These are phyloP conservation scores for Ensete glaucum DNA, from an alignment of 176 grass and related monocot genomes.

Conservation along the genomic window DNA sequence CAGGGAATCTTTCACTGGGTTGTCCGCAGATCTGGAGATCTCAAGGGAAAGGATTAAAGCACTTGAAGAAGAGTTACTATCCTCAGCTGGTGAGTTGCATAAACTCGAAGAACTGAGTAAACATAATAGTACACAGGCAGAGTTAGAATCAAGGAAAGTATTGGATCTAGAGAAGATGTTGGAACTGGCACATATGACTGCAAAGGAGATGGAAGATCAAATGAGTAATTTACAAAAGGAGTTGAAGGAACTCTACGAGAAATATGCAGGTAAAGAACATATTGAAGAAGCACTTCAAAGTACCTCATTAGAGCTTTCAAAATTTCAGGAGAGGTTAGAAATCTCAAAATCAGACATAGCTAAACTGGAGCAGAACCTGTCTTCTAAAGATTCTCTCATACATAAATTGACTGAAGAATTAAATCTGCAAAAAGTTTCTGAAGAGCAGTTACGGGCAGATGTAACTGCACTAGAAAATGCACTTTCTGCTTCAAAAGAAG, in stretches of 20 bases:
- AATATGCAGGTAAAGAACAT: slow-evolving; percentile 38
- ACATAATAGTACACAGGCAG: slow-evolving; percentile 55
- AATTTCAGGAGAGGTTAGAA: slow-evolving; percentile 48
- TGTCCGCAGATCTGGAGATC: slow-evolving; percentile 48
- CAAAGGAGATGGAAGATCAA: slow-evolving; percentile 66
- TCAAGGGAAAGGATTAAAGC: slow-evolving; percentile 55
- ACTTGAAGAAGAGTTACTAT: slow-evolving; percentile 47
- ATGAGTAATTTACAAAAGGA: slow-evolving; percentile 58
- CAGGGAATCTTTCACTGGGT: slow-evolving; percentile 34
- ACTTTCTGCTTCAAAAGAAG: slow-evolving; percentile 33
- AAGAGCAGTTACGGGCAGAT: slow-evolving; percentile 52
- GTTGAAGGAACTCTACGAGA: slow-evolving; percentile 53
- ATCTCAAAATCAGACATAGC: slow-evolving; percentile 54
- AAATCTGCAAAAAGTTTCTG: slow-evolving; percentile 44
- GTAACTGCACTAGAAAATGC: slow-evolving; percentile 42
- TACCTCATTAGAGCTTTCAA: slow-evolving; percentile 52
- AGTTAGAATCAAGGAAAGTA: slow-evolving; percentile 57
- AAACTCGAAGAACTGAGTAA: slow-evolving; percentile 63
- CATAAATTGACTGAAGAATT: slow-evolving; percentile 61
- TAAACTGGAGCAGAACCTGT: slow-evolving; percentile 66
- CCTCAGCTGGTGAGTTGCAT: slow-evolving; percentile 40
- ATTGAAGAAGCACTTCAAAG: slow-evolving; percentile 59
- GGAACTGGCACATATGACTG: slow-evolving; percentile 38
- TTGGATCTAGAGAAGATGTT: slow-evolving; percentile 72
- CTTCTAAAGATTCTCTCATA: slow-evolving; percentile 44